Evolutionary conservation across 768 basidiomycete species (phyloP).

Genomic region (Russula earlei): DNA sequence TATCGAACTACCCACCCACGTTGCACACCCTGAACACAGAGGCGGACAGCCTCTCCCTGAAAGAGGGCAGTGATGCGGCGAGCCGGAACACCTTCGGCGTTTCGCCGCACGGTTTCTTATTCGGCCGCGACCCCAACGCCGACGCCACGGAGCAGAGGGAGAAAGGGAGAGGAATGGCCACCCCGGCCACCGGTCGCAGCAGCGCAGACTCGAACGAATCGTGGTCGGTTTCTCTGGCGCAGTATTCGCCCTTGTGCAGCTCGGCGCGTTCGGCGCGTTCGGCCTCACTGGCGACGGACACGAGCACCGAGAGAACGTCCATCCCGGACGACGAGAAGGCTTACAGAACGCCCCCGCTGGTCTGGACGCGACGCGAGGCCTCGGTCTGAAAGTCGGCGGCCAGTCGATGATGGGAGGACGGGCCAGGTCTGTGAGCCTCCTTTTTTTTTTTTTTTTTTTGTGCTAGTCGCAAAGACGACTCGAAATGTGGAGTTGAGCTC

Average conservation of each 20-base stretch:
- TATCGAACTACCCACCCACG: slow-evolving; percentile 22
- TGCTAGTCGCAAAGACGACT: background rate
- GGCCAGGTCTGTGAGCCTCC: background rate
- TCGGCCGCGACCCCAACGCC: background rate
- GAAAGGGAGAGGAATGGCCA: background rate
- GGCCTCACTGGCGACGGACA: background rate
- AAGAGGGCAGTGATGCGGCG: background rate
- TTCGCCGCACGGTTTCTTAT: background rate
- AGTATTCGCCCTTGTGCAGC: background rate
- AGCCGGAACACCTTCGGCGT: background rate
- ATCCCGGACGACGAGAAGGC: slow-evolving; percentile 35
- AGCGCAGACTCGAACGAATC: background rate
- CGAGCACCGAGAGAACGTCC: slow-evolving; percentile 29
- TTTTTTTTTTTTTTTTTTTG: too few relatives aligned
- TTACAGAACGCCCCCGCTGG: background rate
- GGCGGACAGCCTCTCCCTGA: slow-evolving; percentile 10
- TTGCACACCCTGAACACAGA: slow-evolving; percentile 6
- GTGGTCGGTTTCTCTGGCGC: background rate
- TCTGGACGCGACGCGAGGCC: background rate
- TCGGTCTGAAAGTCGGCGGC: background rate
- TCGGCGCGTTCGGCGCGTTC: too few relatives aligned
- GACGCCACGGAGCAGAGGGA: background rate
- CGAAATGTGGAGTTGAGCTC: background rate
- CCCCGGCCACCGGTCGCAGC: background rate
- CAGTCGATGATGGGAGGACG: background rate